Base-by-base conservation (phyloP, 1,284 basidiomycete species). In the Cryptococcus neoformans region DNA sequence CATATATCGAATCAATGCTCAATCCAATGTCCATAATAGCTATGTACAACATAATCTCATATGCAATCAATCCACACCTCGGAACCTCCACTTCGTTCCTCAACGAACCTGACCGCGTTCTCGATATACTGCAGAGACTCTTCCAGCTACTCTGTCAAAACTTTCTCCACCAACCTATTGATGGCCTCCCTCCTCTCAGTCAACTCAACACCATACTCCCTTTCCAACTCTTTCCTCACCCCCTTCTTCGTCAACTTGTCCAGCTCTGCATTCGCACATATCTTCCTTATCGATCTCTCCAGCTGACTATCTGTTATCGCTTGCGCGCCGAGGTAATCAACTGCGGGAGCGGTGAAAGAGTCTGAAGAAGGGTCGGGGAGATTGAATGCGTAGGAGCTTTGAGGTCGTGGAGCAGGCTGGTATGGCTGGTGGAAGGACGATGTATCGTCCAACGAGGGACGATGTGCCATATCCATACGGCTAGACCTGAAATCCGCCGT, bases 171-270 rank as follows among this genome's bases (percentile, higher is more conserved):
- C 51, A 75, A 69, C 52, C 65, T 66, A 58, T 79, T 80, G 59
- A 80, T 80, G 41, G 64, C 59, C 44, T 77, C 78, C 65, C 80
- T 81, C 59, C 75, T 69, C 12, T 60, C 54, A 2, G 62, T 62
- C 44, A 81, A 64, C 34, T 65, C 70, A 21, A 71, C 84, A 35
- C 85, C 85, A 69, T 87, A 93, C 62, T 83, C 83, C 57, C 85
- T 84, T 76, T 94, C 90, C 51, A 97, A 79, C 68, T 86, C 85
- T 58, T 85, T 82, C 49, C 93, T 83, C 54, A 97, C 87, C 64
- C 87, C 87, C 64, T 92, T 86, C 81, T 96, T 96, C 50, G 92
- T 95, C 56, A 95, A 83, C 17, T 85, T 85, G 69, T 92, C 91
- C 54, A 96, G 80, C 77, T 96, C 91, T 0, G 90, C 90, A 21